Evolutionary conservation across 1,284 basidiomycete species (phyloP), one percentile per base, ranked within the genome.

Genomic region (Trichosporon sp.): DNA sequence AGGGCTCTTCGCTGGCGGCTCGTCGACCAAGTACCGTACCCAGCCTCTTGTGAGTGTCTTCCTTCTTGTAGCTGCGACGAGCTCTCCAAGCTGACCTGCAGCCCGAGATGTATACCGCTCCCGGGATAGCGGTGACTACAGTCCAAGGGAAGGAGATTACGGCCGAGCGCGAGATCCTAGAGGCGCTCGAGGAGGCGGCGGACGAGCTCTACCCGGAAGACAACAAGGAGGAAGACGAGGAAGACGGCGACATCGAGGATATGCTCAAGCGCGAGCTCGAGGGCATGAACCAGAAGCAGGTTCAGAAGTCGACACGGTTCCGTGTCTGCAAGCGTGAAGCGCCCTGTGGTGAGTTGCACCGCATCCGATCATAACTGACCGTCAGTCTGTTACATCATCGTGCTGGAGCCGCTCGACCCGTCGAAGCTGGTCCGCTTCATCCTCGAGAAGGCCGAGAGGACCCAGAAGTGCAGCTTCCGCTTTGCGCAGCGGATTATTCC

Each of bases 151-250:
- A 79, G 67, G 80, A 82, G 68, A 69, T 70, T 38, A 72, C 71
- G 9, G 80, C 80, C 3, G 80, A 82, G 70, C 65, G 74, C 25
- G 80, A 82, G 68, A 64, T 82, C 31, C 71, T 82, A 31, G 74
- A 81, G 8, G 74, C 74, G 9, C 75, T 82, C 9, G 80, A 82
- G 65, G 64, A 60, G n/a, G 71, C 80, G 1, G 79, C 76, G 21
- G 80, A 82, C 68, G 79, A 77, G 68, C 70, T 82, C 23, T 81
- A 82, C 64, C 79, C 78, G 12, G 77, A 78, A 25, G 74, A 65
- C 8, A 75, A 68, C 21, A 71, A 64, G 3, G 74, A 72, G 9
- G 66, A 68, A 25, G 56, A 47, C 21, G 75, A 72, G 23, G 76
- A 75, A 13, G 78, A 78, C 38, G 62, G 73, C 3, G 79, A 81